Conservation (phyloP, 2,329 filamentous ascomycete species). For the Pseudogymnoascus verrucosus region DNA sequence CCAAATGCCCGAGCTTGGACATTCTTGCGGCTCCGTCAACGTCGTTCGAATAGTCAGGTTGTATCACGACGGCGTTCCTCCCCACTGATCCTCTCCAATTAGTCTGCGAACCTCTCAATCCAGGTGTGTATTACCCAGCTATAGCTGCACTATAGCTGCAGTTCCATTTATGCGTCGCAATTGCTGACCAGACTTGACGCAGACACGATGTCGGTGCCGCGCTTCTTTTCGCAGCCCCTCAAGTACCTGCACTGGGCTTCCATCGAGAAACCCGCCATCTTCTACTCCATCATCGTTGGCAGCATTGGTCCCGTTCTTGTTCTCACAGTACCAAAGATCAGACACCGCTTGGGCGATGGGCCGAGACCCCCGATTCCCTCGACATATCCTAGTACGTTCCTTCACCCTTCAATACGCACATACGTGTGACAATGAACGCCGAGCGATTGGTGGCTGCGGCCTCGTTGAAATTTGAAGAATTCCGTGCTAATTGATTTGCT, state of each 20-base stretch:
- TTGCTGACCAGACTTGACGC: not conserved
- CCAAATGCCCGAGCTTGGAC: not conserved
- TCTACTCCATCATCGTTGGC: constrained; percentile 77
- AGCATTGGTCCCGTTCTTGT: constrained; percentile 63
- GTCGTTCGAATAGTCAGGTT: constrained; percentile 4
- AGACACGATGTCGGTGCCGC: constrained; percentile 58
- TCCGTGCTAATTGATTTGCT: constrained; percentile 18
- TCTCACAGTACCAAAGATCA: constrained; percentile 64
- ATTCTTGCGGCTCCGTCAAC: constrained; percentile 6
- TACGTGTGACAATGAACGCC: constrained; percentile 11
- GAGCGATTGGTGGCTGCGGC: not conserved
- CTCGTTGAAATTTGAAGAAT: not conserved
- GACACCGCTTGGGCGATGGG: constrained; percentile 65
- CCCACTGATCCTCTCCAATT: not conserved
- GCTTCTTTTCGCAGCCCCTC: constrained; percentile 78
- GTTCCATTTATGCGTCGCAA: not conserved
- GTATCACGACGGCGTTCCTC: constrained; percentile 2
- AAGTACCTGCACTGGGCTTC: constrained; percentile 83
- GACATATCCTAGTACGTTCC: constrained; percentile 83
- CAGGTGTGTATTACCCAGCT: not conserved
- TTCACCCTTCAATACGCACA: not conserved
- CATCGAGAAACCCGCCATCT: constrained; percentile 82
- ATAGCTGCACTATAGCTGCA: not conserved
- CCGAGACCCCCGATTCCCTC: constrained; percentile 66
- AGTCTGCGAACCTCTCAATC: not conserved